Conservation (phyloP, 2,329 filamentous ascomycete genomes). For the Arthrobotrys sinensis region DNA sequence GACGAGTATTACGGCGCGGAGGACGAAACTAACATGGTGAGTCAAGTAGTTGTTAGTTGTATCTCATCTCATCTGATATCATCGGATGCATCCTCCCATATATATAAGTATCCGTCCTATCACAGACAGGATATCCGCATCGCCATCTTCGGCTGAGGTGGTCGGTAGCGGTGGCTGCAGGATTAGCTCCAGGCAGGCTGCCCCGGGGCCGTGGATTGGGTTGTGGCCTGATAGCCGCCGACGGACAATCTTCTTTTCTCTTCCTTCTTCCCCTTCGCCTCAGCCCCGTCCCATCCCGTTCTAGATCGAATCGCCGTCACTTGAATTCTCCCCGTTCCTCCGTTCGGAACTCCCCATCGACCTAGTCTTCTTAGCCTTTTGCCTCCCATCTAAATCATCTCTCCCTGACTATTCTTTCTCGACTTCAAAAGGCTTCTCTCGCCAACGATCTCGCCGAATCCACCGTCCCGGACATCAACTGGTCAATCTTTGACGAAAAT, state of each 20-base stretch:
- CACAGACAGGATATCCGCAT: background rate
- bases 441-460: constrained; percentile 59
- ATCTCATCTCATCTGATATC: background rate
- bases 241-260: background rate
- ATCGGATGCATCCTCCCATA: no score
- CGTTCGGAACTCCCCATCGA: constrained; percentile 10
- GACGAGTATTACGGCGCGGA: constrained; percentile 52
- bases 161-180: background rate
- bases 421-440: constrained; percentile 35
- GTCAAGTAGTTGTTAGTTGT: background rate
- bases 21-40: constrained; percentile 54
- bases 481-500: constrained; percentile 60
- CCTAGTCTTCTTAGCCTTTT: constrained; percentile 1
- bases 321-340: background rate
- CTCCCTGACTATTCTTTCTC: background rate
- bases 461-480: constrained; percentile 60
- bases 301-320: constrained; percentile 12
- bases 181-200: constrained; percentile 1
- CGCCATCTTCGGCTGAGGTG: background rate
- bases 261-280: background rate
- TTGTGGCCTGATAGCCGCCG: constrained; percentile 30
- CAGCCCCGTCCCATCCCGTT: background rate
- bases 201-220: constrained; percentile 15
- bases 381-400: constrained; percentile 1
- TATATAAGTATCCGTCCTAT: background rate